These are phyloP conservation scores for Syzygium oleosum DNA, from an alignment of 345 rosid genomes.

Conservation along the genomic window DNA sequence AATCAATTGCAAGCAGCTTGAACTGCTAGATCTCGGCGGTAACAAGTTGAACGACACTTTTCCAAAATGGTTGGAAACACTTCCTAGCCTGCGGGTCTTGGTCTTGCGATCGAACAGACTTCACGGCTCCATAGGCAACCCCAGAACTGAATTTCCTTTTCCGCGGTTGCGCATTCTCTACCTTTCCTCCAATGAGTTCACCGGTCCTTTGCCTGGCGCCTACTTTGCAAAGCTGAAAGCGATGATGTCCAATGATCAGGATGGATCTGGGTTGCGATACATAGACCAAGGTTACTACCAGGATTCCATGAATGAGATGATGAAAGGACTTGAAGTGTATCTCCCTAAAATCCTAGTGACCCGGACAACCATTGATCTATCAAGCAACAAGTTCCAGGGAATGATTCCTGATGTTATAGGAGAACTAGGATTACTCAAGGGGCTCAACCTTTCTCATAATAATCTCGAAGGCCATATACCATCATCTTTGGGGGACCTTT, in stretches of 20 bases:
- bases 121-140: conserved; percentile 1
- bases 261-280: neutral
- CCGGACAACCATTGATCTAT: neutral
- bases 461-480: neutral
- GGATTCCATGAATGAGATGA: neutral
- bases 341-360: neutral
- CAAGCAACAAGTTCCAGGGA: conserved; percentile 1
- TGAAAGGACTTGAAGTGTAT: neutral
- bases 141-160: neutral
- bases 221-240: neutral
- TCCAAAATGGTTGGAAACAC: conserved; percentile 11
- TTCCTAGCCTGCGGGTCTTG: conserved; percentile 1
- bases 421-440: neutral
- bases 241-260: neutral
- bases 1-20: neutral
- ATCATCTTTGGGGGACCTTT: neutral
- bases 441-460: conserved; percentile 1
- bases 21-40: conserved; percentile 8
- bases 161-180: conserved; percentile 4
- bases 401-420: neutral
- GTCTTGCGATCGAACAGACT: conserved; percentile 6
- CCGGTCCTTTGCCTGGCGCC: neutral
- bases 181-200: conserved; percentile 9
- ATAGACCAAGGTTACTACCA: neutral
- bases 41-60: conserved; percentile 7